Percentiles rank a stretch among this genome's conserved stretches.
Conservation (phyloP, 208 protist species). For the Acanthamoeba healyi region DNA sequence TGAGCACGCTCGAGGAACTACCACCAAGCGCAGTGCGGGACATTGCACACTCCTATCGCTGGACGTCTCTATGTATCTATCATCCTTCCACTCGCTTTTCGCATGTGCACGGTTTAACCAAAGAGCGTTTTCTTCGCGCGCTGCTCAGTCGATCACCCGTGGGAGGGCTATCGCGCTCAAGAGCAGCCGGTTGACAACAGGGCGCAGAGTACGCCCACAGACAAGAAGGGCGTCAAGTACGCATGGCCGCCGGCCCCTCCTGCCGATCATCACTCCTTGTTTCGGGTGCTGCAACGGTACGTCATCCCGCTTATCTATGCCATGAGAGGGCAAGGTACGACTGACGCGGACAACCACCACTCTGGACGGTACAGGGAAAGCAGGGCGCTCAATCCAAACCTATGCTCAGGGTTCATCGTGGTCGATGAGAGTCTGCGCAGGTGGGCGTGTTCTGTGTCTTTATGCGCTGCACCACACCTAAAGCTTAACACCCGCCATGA, state of each 20-base stretch:
- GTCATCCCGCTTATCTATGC: neutral
- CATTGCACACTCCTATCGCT: neutral
- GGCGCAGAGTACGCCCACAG: neutral
- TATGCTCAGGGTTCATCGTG: neutral
- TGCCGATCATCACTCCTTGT: neutral
- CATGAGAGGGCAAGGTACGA: too few species aligned
- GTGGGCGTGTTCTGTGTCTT: neutral
- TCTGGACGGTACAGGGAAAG: neutral
- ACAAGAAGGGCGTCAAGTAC: neutral
- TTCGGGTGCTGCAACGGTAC: neutral
- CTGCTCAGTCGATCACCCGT: neutral
- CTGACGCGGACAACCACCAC: too few species aligned
- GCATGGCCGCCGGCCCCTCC: neutral
- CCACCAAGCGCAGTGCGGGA: neutral
- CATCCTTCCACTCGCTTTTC: neutral
- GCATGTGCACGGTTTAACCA: too few species aligned
- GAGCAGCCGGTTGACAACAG: neutral
- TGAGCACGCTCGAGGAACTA: neutral
- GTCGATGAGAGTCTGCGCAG: neutral
- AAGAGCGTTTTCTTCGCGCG: neutral
- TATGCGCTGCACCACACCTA: neutral
- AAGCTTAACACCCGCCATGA: neutral
- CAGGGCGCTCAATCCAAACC: neutral
- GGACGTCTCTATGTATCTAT: neutral
- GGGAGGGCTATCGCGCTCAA: neutral